Evolutionary conservation across 2,329 filamentous ascomycete genomes (phyloP), one percentile per base, ranked within the genome.

Genomic region (Pyricularia sp.): DNA sequence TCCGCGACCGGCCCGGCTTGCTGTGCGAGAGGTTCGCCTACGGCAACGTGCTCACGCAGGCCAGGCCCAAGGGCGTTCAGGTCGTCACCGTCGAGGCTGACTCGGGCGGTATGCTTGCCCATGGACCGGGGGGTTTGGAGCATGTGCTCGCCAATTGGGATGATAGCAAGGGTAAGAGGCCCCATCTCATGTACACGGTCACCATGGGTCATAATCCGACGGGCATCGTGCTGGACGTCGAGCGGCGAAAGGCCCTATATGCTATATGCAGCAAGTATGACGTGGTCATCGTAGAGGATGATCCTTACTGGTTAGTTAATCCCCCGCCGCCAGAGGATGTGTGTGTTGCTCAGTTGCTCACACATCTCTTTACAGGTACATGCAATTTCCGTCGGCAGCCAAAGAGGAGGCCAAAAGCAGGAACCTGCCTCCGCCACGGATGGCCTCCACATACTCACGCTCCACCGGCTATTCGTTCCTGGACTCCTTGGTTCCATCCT

Each of bases 191-290:
- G 82, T 97, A 97, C 77, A 96, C 92, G 1, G 91, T 97, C 72
- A 90, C 89, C n/a, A 90, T 93, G 80, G 94, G 93, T 31, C 93
- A 97, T 75, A 97, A 97, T 77, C 94, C 93, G 1, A 96, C 93
- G 0, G 90, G 91, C 33, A 89, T 90, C 36, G 88, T 92, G 2
- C 82, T 96, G 2, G 89, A 91, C 2, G 77, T 95, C 11, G 81
- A 90, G 74, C 88, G 94, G 59, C 87, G 92, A 69, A 90, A 87
- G 74, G 88, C 93, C 67, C 85, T 97, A 31, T 97, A 97, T 76
- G 86, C 85, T 23, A 77, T 97, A 17, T 95, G 92, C 79, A 88
- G 88, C 77, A 86, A 90, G 76, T 97, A 92, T 80, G 93, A 97
- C 78, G 86, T 97, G 71, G 86, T 97, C 74, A 97, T 97, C 72